phyloP scores from a whole-genome alignment of 106 monocot genomes.

The Apostasia ramifera region DNA sequence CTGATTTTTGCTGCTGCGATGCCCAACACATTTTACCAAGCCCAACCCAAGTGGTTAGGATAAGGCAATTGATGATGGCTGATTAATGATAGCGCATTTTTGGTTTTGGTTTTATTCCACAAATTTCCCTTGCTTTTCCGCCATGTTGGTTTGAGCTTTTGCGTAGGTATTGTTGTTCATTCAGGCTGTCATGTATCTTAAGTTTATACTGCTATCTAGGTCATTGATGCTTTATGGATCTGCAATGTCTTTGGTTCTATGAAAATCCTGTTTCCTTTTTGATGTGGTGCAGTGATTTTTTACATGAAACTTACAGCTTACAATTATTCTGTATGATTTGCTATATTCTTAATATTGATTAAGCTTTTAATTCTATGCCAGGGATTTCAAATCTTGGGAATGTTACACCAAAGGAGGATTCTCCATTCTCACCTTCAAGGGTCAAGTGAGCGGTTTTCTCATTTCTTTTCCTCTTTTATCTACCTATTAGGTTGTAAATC shows the following conservation, averaged over 20 bases:
- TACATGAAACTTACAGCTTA: no score
- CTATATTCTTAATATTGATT: no score
- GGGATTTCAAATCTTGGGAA: constrained; percentile 68
- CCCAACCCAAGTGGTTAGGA: neutral
- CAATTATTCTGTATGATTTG: no score
- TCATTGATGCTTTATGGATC: no score
- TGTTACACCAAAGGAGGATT: constrained; percentile 67
- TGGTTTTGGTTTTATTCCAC: neutral
- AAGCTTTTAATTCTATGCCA: constrained; percentile 3
- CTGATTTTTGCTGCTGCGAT: no score
- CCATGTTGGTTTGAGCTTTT: no score
- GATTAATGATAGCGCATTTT: neutral
- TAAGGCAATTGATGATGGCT: neutral
- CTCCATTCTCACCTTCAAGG: constrained; percentile 88
- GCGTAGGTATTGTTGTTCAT: no score
- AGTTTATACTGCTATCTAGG: no score
- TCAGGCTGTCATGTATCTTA: no score
- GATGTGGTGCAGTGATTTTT: no score
- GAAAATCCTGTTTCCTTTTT: no score
- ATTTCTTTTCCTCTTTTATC: constrained; percentile 7
- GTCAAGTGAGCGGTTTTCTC: constrained; percentile 62
- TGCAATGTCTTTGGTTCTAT: no score
- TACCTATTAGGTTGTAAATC: neutral
- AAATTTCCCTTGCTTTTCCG: neutral
- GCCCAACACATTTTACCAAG: neutral